phyloP scores from a whole-genome alignment of 2,329 filamentous ascomycete species.

The Xylariaceae sp. region DNA sequence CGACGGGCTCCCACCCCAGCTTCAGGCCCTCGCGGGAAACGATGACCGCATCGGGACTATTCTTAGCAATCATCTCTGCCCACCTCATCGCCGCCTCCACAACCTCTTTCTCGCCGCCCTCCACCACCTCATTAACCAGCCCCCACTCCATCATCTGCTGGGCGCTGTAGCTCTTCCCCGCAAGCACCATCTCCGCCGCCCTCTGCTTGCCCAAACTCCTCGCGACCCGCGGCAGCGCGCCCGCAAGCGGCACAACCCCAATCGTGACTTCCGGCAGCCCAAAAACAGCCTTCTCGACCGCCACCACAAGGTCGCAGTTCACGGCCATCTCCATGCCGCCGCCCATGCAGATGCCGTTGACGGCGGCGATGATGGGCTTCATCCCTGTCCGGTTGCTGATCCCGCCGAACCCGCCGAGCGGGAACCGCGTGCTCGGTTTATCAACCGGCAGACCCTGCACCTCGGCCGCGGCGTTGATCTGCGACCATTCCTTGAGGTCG shows the following conservation, averaged over 20 bases:
- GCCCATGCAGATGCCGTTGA: conserved; percentile 71
- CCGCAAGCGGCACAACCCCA: conserved; percentile 68
- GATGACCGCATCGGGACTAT: conserved; percentile 73
- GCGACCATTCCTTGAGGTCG: conserved; percentile 63
- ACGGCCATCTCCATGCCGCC: conserved; percentile 74
- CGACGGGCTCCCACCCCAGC: conserved; percentile 66
- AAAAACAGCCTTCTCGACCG: conserved; percentile 56
- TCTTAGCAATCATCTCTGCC: conserved; percentile 57
- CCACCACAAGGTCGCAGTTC: conserved; percentile 70
- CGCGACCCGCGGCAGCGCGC: conserved; percentile 63
- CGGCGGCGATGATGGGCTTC: conserved; percentile 73
- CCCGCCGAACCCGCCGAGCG: conserved; percentile 57
- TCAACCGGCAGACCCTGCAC: conserved; percentile 3
- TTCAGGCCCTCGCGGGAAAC: conserved; percentile 69
- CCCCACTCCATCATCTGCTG: conserved; percentile 62
- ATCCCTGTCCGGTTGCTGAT: conserved; percentile 62
- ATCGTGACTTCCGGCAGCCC: conserved; percentile 67
- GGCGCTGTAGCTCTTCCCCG: conserved; percentile 57
- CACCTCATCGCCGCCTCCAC: conserved; percentile 57
- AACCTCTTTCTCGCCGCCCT: conserved; percentile 37
- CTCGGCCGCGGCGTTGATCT: conserved; percentile 12
- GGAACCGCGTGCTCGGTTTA: conserved; percentile 27
- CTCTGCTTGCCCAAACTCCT: conserved; percentile 64
- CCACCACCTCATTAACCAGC: conserved; percentile 63
- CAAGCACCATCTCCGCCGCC: conserved; percentile 67